Percentiles rank a stretch among this genome's conserved stretches.
These are phyloP conservation scores for Echinochloa phyllopogon DNA, from an alignment of 176 grass and related monocot genomes.

Conservation along the genomic window DNA sequence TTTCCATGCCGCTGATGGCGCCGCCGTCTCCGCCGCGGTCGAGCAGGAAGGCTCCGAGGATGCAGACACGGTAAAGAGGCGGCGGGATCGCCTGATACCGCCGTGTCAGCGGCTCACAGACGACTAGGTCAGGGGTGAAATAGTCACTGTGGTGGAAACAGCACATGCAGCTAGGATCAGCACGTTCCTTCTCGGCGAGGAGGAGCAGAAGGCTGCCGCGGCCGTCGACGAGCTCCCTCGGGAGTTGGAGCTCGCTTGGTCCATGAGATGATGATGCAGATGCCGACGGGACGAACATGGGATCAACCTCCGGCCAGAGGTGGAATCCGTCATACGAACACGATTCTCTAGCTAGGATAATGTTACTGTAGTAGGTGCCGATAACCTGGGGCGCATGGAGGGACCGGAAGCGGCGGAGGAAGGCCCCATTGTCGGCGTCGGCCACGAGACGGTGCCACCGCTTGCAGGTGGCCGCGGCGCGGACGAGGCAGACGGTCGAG, in stretches of 20 bases:
- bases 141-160: too few relatives aligned
- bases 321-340: too few relatives aligned
- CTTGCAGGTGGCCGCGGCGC: conserved; percentile 21
- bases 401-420: background rate
- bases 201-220: background rate
- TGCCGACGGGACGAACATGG: too few relatives aligned
- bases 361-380: too few relatives aligned
- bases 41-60: too few relatives aligned
- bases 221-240: background rate
- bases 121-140: background rate
- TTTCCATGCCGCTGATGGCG: too few relatives aligned
- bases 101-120: conserved; percentile 5
- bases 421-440: background rate
- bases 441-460: conserved; percentile 6
- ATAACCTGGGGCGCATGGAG: background rate
- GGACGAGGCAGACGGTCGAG: conserved; percentile 2
- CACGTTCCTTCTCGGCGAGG: background rate
- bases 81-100: background rate
- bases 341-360: too few relatives aligned
- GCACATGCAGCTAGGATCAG: too few relatives aligned
- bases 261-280: too few relatives aligned
- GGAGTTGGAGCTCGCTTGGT: too few relatives aligned
- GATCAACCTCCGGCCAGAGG: too few relatives aligned
- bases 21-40: too few relatives aligned
- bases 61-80: background rate